Percentiles rank a stretch among this genome's conserved stretches.
Conservation (phyloP, 495 filamentous ascomycete species). For the Cladorrhinum samala region DNA sequence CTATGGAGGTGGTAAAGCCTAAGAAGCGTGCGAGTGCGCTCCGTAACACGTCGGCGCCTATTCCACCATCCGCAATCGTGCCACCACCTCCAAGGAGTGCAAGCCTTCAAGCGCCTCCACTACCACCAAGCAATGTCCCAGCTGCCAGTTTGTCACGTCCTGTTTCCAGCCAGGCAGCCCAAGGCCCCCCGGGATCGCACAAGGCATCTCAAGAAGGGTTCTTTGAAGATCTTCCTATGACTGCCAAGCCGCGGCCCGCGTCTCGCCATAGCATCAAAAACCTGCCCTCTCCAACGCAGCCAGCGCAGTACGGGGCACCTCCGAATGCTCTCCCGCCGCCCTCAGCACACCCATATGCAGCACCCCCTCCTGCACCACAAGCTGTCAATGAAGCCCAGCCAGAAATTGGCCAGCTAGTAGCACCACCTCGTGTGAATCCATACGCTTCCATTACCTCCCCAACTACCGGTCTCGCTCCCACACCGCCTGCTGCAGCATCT, state of each 20-base stretch:
- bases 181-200: constrained; percentile 18
- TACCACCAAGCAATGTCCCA: constrained; percentile 30
- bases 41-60: constrained; percentile 23
- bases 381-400: constrained; percentile 18
- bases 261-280: constrained; percentile 34
- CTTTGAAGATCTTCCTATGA: constrained; percentile 81
- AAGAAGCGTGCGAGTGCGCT: constrained; percentile 49
- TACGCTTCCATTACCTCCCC: constrained; percentile 46
- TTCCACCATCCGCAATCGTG: constrained; percentile 39
- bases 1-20: constrained; percentile 74
- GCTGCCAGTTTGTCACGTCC: constrained; percentile 27
- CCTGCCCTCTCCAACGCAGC: constrained; percentile 33
- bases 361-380: constrained; percentile 19
- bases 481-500: constrained; percentile 34
- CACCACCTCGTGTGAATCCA: constrained; percentile 57
- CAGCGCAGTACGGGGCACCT: constrained; percentile 29
- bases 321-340: neutral
- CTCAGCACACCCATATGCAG: constrained; percentile 26
- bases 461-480: constrained; percentile 33
- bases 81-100: constrained; percentile 52
- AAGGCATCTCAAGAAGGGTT: constrained; percentile 51
- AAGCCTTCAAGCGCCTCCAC: constrained; percentile 47
- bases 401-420: constrained; percentile 36
- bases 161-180: constrained; percentile 28
- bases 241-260: constrained; percentile 49